Evolutionary conservation across 139 green algal genomes (phyloP), one percentile per base, ranked within the genome.

Genomic region (Coelastrella sp.): DNA sequence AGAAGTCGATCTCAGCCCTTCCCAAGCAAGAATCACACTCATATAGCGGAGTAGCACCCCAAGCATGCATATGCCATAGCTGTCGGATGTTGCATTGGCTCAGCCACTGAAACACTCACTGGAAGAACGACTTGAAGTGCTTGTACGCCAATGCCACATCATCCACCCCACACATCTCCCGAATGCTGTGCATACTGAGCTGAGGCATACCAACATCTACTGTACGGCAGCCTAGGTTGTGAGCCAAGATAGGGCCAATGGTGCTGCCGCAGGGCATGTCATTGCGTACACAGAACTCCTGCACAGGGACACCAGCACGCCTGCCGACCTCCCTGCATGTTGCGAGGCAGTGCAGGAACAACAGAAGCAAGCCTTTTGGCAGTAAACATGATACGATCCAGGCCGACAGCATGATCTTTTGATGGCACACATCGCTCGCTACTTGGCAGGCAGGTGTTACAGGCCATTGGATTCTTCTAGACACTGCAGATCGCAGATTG

Each of bases 261-360:
- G 98, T 99, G 89, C 92, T 97, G 23, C 98, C 98, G 92, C 98
- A 99, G 2, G 96, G 97, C 96, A 98, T 99, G 97, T 99, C 98
- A 88, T 97, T 98, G 81, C 97, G 94, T 61, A 99, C 98, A 16
- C 94, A 94, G 86, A 99, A 99, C 81, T 96, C 93, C 91, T 97
- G 94, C 7, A 93, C 95, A n/a, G 97, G 96, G n/a, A 99, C 94
- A 75, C 95, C 94, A 4, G 77, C 85, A 54, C 83, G 92, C 6
- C 94, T 85, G 0, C 90, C 94, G 23, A 93, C 87, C 92, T 95
- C 86, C 84, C 88, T 91, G 84, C 47, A 80, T 14, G 54, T 6
- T 14, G 5, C 8, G 47, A 6, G 80, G 82, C 68, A 76, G 1
- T 7, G 17, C 13, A 20, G 22, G 13, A 76, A 13, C n/a, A 7